These are phyloP conservation scores for Boletus pseudopeckii DNA, from an alignment of 768 basidiomycete species.

Conservation along the genomic window DNA sequence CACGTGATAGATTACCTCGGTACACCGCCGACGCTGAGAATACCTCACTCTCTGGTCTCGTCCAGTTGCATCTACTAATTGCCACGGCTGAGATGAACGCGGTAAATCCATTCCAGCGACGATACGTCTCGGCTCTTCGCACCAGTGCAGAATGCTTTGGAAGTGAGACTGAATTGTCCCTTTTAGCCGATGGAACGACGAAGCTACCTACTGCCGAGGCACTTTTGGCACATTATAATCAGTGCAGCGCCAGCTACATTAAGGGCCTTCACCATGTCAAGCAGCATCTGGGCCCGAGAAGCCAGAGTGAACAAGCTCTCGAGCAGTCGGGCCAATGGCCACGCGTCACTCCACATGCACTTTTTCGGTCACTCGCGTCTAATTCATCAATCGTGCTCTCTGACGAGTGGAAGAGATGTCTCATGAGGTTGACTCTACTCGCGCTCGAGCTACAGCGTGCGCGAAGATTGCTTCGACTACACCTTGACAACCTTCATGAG, in stretches of 20 bases:
- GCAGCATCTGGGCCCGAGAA: conserved; percentile 13
- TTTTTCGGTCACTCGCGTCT: conserved; percentile 33
- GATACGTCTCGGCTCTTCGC: conserved; percentile 9
- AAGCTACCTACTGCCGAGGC: neutral
- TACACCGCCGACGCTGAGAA: neutral
- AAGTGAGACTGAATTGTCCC: neutral
- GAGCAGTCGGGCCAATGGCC: conserved; percentile 36
- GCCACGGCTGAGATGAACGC: neutral
- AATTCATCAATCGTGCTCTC: conserved; percentile 15
- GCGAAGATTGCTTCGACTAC: conserved; percentile 32
- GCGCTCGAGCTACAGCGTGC: conserved; percentile 37
- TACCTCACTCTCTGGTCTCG: neutral
- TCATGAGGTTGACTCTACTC: conserved; percentile 29
- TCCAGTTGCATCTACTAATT: conserved; percentile 7
- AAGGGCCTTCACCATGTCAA: neutral
- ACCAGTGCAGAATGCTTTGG: conserved; percentile 7
- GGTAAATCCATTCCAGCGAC: conserved; percentile 12
- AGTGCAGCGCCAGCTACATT: conserved; percentile 4
- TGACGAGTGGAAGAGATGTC: conserved; percentile 28
- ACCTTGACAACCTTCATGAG: conserved; percentile 19
- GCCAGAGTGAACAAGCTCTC: conserved; percentile 16
- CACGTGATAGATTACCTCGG: neutral
- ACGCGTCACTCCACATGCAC: conserved; percentile 27
- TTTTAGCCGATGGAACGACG: neutral
- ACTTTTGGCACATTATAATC: conserved; percentile 9